Conservation (phyloP, 257 asterid genomes). For the Solanum clarkiae region DNA sequence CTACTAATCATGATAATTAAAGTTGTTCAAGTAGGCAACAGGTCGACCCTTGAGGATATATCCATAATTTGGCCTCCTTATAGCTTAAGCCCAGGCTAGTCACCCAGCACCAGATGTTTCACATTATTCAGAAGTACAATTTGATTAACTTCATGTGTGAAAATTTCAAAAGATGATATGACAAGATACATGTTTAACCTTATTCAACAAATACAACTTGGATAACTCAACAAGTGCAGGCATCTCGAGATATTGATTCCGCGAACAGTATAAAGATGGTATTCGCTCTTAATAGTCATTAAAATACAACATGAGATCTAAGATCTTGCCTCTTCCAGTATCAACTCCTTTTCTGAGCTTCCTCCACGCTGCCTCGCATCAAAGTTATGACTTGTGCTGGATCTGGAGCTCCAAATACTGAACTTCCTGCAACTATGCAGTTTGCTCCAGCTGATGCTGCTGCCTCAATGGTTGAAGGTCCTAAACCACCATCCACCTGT, state of each 20-base stretch:
- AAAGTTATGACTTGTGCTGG: constrained; percentile 70
- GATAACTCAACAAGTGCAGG: background rate
- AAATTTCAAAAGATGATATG: background rate
- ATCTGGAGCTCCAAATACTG: constrained; percentile 78
- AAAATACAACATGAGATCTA: background rate
- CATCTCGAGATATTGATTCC: background rate
- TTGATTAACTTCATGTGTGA: background rate
- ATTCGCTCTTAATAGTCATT: background rate
- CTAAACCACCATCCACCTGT: constrained; percentile 92
- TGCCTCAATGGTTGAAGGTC: constrained; percentile 68
- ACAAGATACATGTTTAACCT: background rate
- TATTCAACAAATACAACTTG: background rate
- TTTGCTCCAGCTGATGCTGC: constrained; percentile 86
- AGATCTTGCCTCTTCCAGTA: background rate
- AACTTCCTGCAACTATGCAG: constrained; percentile 89
- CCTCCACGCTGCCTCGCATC: constrained; percentile 36
- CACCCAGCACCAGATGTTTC: background rate
- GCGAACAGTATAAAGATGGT: background rate
- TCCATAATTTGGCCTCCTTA: too few relatives aligned
- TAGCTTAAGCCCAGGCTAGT: too few relatives aligned
- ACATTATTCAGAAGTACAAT: background rate
- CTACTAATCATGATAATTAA: too few relatives aligned
- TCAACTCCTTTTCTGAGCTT: constrained; percentile 20
- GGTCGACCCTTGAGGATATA: too few relatives aligned
- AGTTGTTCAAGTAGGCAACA: too few relatives aligned